Evolutionary conservation across 371 early-diverging fungal genomes (phyloP), one percentile per base, ranked within the genome.

Genomic region (Rhizopus sp.): DNA sequence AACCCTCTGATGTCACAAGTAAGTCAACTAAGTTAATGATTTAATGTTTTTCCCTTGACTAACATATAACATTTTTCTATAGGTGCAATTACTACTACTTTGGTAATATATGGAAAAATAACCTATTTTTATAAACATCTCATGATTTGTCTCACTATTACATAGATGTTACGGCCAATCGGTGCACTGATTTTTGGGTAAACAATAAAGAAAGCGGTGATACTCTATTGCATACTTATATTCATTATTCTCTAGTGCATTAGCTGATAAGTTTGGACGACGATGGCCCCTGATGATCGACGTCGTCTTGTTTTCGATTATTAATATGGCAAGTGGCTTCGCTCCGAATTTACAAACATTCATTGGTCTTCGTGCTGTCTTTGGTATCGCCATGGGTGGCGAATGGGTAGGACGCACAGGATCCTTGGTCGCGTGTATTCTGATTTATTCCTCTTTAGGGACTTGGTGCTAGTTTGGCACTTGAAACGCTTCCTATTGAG

Each of bases 341-440:
- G 73, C 87, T 2, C 77, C 72, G 4, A 86, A 83, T 59, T 72
- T 85, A 3, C 60, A 71, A 42, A 55, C 59, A 3, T 73, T 73
- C 37, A 68, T 77, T 40, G 73, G 60, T 8, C 62, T 88, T 12
- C 82, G 88, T 39, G 82, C 83, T 6, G 50, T 90, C 5, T 90
- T 87, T 68, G 88, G 88, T 17, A 82, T 90, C 46, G 74, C 82
- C 12, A 85, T 88, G 86, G 90, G 91, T 37, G 91, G 88, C 34
- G 88, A 86, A 62, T 90, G 91, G 91, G 74, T 73, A 73, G 64
- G 16, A 30, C n/a, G 31, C 10, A 34, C 17, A 41, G 23, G 1
- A 23, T 23, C 16, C 5, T 42, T 8, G 44, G 16, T 2, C 9
- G 44, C 2, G 15, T 15, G 4, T 8, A 42, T 10, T 45, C 10